phyloP scores from a whole-genome alignment of 2,329 filamentous ascomycete species.

The Dactylellina parvicollis region DNA sequence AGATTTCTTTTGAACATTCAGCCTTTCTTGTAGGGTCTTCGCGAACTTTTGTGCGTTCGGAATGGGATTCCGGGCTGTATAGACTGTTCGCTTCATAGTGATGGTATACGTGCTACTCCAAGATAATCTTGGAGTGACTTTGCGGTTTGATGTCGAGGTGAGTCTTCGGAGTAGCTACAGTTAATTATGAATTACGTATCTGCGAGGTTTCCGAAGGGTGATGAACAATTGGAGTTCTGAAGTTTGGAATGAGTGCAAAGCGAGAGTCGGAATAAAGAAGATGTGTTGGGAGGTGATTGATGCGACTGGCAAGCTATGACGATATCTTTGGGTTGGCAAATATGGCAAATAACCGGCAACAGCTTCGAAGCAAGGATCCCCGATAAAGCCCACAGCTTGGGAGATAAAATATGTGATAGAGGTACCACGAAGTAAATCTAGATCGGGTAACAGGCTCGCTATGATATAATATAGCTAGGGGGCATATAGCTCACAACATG shows the following conservation, averaged over 20 bases:
- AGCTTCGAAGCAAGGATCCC: neutral
- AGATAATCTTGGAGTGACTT: neutral
- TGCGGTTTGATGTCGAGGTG: neutral
- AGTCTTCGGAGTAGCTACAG: neutral
- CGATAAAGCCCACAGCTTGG: neutral
- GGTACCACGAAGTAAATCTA: constrained; percentile 1
- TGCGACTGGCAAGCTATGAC: constrained; percentile 19
- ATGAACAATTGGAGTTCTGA: constrained; percentile 12
- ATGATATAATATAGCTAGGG: constrained; percentile 5
- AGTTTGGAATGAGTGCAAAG: constrained; percentile 17
- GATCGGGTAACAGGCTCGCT: neutral
- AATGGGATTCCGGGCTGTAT: constrained; percentile 46
- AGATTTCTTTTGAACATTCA: constrained; percentile 36
- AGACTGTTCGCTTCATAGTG: constrained; percentile 52
- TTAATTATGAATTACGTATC: neutral
- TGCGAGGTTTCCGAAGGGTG: neutral
- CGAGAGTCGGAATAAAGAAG: neutral
- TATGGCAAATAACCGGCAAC: neutral
- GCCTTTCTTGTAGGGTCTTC: constrained; percentile 40
- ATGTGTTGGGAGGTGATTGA: neutral
- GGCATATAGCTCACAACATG: neutral
- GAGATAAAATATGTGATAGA: neutral
- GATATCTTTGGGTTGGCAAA: constrained; percentile 20
- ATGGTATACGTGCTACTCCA: constrained; percentile 12
- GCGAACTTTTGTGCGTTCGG: constrained; percentile 50